phyloP scores from a whole-genome alignment of 345 rosid genomes.

The Gossypioides kirkii region DNA sequence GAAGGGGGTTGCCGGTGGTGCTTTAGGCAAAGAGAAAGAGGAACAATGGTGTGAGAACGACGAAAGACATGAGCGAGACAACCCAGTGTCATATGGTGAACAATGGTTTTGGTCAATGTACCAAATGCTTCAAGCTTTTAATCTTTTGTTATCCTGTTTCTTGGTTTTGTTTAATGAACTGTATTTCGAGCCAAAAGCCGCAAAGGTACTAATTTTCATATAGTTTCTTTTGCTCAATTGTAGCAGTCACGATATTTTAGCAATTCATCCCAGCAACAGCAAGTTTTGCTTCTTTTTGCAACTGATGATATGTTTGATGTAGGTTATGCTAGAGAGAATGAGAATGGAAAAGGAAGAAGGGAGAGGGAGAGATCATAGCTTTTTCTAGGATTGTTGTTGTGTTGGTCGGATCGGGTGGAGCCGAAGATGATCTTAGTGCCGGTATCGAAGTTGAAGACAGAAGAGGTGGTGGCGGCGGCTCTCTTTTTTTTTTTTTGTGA shows the following conservation, averaged over 20 bases:
- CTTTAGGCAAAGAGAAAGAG: conserved; percentile 6
- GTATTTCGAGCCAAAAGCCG: conserved; percentile 63
- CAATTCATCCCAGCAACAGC: too few species aligned
- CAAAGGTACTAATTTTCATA: conserved; percentile 41
- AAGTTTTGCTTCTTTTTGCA: too few species aligned
- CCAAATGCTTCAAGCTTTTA: conserved; percentile 49
- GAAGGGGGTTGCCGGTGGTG: conserved; percentile 20
- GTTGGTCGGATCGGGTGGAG: too few species aligned
- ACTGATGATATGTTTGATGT: not conserved
- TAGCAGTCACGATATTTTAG: too few species aligned
- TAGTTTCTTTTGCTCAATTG: too few species aligned
- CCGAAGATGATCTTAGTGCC: too few species aligned
- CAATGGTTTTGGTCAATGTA: conserved; percentile 46
- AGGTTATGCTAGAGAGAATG: conserved; percentile 68
- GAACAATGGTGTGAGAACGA: not conserved
- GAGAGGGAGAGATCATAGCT: conserved; percentile 20
- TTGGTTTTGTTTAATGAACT: conserved; percentile 47
- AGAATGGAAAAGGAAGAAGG: conserved; percentile 78
- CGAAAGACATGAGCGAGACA: conserved; percentile 17
- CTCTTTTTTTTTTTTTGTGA: too few species aligned
- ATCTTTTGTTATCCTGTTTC: conserved; percentile 40
- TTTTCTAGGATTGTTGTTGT: too few species aligned
- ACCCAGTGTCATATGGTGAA: not conserved
- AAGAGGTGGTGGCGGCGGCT: too few species aligned
- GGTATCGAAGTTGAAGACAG: too few species aligned